Evolutionary conservation across 2,329 filamentous ascomycete species (phyloP).

Genomic region (Verticillium zaregamsianum): DNA sequence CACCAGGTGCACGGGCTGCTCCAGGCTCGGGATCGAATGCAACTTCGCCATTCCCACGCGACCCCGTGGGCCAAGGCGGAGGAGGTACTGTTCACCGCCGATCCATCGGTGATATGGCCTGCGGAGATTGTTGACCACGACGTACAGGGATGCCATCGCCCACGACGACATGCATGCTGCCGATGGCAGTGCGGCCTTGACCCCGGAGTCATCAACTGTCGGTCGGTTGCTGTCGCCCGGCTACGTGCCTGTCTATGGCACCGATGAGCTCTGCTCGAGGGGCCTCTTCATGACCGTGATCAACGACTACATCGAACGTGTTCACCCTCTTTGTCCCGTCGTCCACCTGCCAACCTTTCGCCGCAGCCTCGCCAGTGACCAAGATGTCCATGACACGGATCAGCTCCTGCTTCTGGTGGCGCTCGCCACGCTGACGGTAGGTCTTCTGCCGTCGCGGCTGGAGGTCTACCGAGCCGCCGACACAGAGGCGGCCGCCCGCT

Average conservation of each 20-base stretch:
- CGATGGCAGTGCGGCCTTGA: not conserved
- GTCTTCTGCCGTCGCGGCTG: constrained; percentile 20
- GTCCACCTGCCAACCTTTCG: constrained; percentile 20
- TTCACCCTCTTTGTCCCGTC: constrained; percentile 20
- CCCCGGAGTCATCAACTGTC: not conserved
- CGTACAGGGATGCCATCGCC: not conserved
- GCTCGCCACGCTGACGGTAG: constrained; percentile 18
- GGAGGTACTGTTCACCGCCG: not conserved
- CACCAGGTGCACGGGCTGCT: constrained; percentile 13
- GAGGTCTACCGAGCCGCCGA: constrained; percentile 16
- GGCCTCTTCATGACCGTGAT: constrained; percentile 16
- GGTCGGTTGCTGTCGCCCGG: not conserved
- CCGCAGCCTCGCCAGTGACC: constrained; percentile 13
- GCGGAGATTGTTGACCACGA: not conserved
- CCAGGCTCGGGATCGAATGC: constrained; percentile 15
- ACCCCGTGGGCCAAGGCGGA: constrained; percentile 16
- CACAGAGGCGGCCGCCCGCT: constrained; percentile 14
- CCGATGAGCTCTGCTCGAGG: constrained; percentile 21
- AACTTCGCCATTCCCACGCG: constrained; percentile 19
- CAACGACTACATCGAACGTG: constrained; percentile 18
- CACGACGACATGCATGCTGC: not conserved
- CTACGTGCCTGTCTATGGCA: constrained; percentile 9
- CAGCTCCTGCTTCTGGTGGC: constrained; percentile 20
- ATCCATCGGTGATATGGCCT: too few relatives aligned
- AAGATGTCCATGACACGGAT: constrained; percentile 17